phyloP scores from a whole-genome alignment of 1,284 basidiomycete genomes.

The Coniferiporia sulphurascens region DNA sequence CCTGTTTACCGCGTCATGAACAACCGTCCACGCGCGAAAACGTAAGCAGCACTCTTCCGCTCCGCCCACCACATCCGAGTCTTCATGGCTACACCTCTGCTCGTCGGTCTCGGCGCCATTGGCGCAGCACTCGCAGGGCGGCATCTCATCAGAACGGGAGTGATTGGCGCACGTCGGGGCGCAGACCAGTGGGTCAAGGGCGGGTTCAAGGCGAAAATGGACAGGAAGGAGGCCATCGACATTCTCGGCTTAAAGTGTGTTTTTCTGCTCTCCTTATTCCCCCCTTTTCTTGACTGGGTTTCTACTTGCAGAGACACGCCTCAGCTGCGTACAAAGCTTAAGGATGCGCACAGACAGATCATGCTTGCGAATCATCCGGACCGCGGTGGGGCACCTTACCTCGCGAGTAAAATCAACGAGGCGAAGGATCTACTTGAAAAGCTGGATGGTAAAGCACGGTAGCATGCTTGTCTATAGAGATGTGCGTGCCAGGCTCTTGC shows the following conservation, averaged over 20 bases:
- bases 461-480: not conserved
- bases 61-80: slow-evolving; percentile 9
- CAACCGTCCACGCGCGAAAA: not conserved
- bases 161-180: slow-evolving; percentile 53
- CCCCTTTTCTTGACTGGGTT: slow-evolving; percentile 5
- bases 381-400: slow-evolving; percentile 90
- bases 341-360: slow-evolving; percentile 88
- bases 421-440: slow-evolving; percentile 83
- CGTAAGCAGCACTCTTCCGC: slow-evolving; percentile 14
- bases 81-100: slow-evolving; percentile 67
- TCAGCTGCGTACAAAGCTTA: slow-evolving; percentile 64
- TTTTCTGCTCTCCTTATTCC: slow-evolving; percentile 16
- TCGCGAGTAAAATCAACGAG: slow-evolving; percentile 98
- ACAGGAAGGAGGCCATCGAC: slow-evolving; percentile 86
- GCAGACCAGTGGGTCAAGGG: slow-evolving; percentile 89
- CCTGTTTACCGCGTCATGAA: not conserved
- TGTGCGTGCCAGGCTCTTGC: slow-evolving; percentile 1
- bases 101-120: slow-evolving; percentile 76
- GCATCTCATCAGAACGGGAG: slow-evolving; percentile 54
- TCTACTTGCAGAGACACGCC: slow-evolving; percentile 61
- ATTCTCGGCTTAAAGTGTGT: slow-evolving; percentile 91
- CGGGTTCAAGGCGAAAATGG: slow-evolving; percentile 96
- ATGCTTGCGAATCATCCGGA: slow-evolving; percentile 98
- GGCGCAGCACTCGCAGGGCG: slow-evolving; percentile 78
- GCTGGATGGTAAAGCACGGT: slow-evolving; percentile 46